phyloP scores from a whole-genome alignment of 2,329 filamentous ascomycete species.

The Hypoxylon sp. region DNA sequence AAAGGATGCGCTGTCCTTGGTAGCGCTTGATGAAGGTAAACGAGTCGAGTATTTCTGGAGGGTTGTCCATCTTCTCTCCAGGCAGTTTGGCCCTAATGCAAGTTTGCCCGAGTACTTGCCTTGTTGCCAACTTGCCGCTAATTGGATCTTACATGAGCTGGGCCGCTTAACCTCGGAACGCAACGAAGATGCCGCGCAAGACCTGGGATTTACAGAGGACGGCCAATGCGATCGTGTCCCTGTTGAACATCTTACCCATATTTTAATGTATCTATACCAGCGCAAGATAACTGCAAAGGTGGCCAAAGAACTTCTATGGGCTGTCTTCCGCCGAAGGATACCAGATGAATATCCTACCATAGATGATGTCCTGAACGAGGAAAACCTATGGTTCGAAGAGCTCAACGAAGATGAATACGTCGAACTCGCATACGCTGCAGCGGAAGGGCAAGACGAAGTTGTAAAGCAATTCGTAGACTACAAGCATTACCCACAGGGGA shows the following conservation, averaged over 20 bases:
- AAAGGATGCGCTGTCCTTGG: constrained; percentile 86
- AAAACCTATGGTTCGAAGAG: constrained; percentile 68
- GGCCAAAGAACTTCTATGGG: constrained; percentile 69
- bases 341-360: constrained; percentile 55
- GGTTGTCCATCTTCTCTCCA: constrained; percentile 64
- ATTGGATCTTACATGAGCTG: constrained; percentile 81
- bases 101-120: constrained; percentile 44
- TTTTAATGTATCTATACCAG: constrained; percentile 62
- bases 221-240: constrained; percentile 63
- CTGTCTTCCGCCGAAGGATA: constrained; percentile 63
- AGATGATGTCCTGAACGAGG: constrained; percentile 58
- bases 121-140: constrained; percentile 64
- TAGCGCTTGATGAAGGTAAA: constrained; percentile 81
- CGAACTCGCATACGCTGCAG: constrained; percentile 58
- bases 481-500: constrained; percentile 65
- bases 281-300: constrained; percentile 67
- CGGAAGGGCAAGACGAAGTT: constrained; percentile 62
- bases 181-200: constrained; percentile 50
- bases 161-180: constrained; percentile 72
- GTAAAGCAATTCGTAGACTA: constrained; percentile 60
- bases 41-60: constrained; percentile 85
- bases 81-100: constrained; percentile 35
- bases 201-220: constrained; percentile 56
- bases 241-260: constrained; percentile 61
- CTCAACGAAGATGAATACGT: constrained; percentile 62